Evolutionary conservation across 768 basidiomycete genomes (phyloP), one percentile per base, ranked within the genome.

Genomic region (Auricularia cornea): DNA sequence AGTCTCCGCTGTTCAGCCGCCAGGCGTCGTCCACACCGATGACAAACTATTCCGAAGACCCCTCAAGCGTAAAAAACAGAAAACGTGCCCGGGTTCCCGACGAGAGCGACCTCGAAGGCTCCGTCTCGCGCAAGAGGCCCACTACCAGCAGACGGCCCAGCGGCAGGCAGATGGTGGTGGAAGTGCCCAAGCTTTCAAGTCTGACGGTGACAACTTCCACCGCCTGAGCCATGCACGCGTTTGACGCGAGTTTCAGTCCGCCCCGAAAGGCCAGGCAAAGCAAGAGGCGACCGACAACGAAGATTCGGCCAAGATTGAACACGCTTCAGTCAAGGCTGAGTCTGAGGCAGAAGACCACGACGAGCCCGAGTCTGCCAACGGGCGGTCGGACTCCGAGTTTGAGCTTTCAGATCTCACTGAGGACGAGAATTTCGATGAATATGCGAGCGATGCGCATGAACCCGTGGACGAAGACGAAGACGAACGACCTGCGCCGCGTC

Each of bases 321-420:
- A 38, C 8, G 35, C 8, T 8, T 10, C 35, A 8, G 35, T 38
- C 16, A 8, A 38, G 35, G 10, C 35, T 38, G 35, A 48, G 44
- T 48, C 16, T 23, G 44, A 48, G 44, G 44, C 16, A 16, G 44
- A 48, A 23, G 44, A 20, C 44, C 11, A 48, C 20, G 44, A 48
- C 44, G 44, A 48, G 23, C 44, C 44, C 44, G 44, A 48, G 44
- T 48, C 44, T 18, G 44, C 28, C 29, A 26, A 26, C 8, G 54
- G 28, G 6, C 80, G 77, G 61, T 83, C 80, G 70, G 85, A 79
- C 30, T 89, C 88, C 44, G 87, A 87, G 62, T 89, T 86, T 66
- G 75, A 81, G 48, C 75, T 64, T 3, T 79, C 80, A 29, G 70
- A 71, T 29, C 64, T 23, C 77, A 78, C 29, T 77, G 77, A 51